Evolutionary conservation across 2,329 filamentous ascomycete species (phyloP), one percentile per base, ranked within the genome.

Genomic region (Ophiostoma himal-ulmi): DNA sequence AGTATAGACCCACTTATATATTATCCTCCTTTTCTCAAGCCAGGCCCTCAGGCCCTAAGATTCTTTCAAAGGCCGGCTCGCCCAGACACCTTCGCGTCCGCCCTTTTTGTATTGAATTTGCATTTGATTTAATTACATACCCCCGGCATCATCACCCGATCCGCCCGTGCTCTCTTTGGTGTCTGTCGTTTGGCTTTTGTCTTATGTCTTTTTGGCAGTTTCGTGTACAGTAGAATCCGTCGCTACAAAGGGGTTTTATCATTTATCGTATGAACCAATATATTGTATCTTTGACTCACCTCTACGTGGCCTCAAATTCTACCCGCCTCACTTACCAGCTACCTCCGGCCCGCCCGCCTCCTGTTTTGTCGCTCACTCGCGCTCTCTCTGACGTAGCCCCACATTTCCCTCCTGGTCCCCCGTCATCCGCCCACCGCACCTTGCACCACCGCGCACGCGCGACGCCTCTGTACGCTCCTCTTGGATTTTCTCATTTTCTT

Each of bases 101-200:
- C 70, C 65, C 70, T 70, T 41, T 67, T 41, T 44, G 37, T 10
- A 67, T 26, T 41, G 17, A 37, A 41, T 30, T 67, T 44, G 39
- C 39, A 41, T 30, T 41, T 17, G 4, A 17, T 72, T 72, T 69
- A 69, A 60, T 71, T 67, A 68, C 68, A 64, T 68, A 67, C 67
- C 73, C 72, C 74, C 74, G 74, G 74, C 72, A 74, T 73, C 74
- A 73, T 75, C 72, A 74, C 74, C 74, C 74, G 74, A 75, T 75
- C 72, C 73, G 73, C 73, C 73, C n/a, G 52, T 57, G 73, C 20
- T 54, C 65, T 67, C 48, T 5, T 1, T 52, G 5, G 20, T 48
- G 2, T 10, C 10, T 62, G 54, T 44, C 20, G 69, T 48, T 64
- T 67, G 17, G 20, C 44, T 68, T 62, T 41, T 62, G 36, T 41